These are phyloP conservation scores for Malbranchea zuffiana DNA, from an alignment of 2,329 filamentous ascomycete species.

Conservation along the genomic window DNA sequence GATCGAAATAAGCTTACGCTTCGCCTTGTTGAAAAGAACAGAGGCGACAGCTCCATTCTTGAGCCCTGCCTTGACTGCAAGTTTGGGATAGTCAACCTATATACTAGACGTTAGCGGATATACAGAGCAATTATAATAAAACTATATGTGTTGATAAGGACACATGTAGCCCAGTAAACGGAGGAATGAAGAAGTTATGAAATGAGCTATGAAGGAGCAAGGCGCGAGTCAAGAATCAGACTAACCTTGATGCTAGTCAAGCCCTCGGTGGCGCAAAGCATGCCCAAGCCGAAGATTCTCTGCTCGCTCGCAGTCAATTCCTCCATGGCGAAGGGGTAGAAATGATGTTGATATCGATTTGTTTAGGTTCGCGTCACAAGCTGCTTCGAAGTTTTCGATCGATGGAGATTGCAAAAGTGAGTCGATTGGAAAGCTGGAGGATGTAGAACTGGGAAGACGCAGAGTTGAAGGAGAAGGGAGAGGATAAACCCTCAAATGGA, in stretches of 20 bases:
- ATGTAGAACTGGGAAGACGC: no score
- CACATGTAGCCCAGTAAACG: neutral
- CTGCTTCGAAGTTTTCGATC: no score
- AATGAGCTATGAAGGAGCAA: neutral
- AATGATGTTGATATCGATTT: neutral
- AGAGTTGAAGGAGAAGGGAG: neutral
- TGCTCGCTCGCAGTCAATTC: conserved; percentile 18
- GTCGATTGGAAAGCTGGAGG: no score
- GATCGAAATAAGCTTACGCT: conserved; percentile 26
- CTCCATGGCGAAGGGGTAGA: conserved; percentile 12
- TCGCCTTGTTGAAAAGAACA: conserved; percentile 27
- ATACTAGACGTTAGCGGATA: no score
- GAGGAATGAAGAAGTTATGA: conserved; percentile 1
- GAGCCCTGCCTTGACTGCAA: conserved; percentile 28
- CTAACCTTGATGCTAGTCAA: conserved; percentile 15
- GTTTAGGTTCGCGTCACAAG: no score
- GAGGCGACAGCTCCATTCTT: conserved; percentile 28
- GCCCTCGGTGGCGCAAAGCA: conserved; percentile 13
- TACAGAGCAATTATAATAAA: no score
- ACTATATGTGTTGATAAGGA: neutral
- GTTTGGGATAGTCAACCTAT: conserved; percentile 32
- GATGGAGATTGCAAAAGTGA: no score
- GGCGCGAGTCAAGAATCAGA: no score
- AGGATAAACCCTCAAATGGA: no score
- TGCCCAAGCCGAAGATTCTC: conserved; percentile 16